Evolutionary conservation across 2,329 filamentous ascomycete species (phyloP), one percentile per base, ranked within the genome.

Genomic region (Sporothrix luriei): DNA sequence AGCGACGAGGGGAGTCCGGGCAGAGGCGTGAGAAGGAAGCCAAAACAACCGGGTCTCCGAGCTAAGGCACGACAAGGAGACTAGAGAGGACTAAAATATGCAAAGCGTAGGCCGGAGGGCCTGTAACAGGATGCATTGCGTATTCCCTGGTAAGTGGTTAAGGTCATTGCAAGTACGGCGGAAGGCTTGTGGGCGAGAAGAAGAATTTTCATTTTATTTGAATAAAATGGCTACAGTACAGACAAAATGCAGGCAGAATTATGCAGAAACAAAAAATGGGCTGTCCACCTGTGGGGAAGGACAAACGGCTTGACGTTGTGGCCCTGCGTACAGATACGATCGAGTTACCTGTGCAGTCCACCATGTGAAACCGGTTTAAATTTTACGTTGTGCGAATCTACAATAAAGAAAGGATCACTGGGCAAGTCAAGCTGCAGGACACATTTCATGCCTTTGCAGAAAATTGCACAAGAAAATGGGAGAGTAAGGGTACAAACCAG

Each of bases 81-180:
- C 69, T 70, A 70, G 55, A 65, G 43, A 51, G 66, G 26, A 64
- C 69, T 70, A 70, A 65, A 68, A 48, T 54, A 70, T 68, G 69
- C 69, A 70, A n/a, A 70, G 38, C 48, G n/a, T 61, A 65, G 38
- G 62, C 55, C 57, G 24, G 46, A 64, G 46, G 55, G 68, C 43
- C 29, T 38, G 48, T 64, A 67, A 19, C 52, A 48, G 16, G 40
- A 49, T 68, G 54, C 40, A 49, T 59, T 68, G 66, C 38, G 65
- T 46, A 33, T 33, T 33, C 33, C 24, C 38, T 68, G 21, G 51
- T 62, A 21, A 21, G 38, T 46, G 38, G 38, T 62, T 11, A 16
- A 38, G 40, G 40, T 51, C 14, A n/a, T 9, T 46, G 59, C 24
- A 43, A 40, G 3, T 40, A 11, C 38, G 11, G n/a, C 40, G 24